Conservation (phyloP, 1,139 yeast species). For the Yamadazyma kanchanaburiensis region DNA sequence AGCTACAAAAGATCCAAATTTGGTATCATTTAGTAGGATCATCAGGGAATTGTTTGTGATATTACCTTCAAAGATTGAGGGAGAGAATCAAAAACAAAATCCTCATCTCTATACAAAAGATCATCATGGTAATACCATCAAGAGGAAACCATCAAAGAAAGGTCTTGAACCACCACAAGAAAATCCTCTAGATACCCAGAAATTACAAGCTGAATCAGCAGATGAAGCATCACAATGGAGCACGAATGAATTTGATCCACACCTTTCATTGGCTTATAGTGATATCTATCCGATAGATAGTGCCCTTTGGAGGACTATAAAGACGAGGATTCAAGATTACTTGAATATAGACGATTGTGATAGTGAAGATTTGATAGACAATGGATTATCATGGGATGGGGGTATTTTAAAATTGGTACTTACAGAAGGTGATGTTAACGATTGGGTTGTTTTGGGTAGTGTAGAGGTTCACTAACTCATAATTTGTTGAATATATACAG, state of each 20-base stretch:
- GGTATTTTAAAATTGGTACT: slow-evolving; percentile 68
- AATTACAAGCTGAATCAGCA: slow-evolving; percentile 28
- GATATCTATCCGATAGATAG: slow-evolving; percentile 65
- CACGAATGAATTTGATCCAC: slow-evolving; percentile 61
- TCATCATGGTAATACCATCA: slow-evolving; percentile 28
- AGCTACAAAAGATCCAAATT: slow-evolving; percentile 51
- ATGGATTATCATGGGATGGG: slow-evolving; percentile 55
- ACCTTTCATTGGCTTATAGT: slow-evolving; percentile 69
- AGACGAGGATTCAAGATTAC: slow-evolving; percentile 67
- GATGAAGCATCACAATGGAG: slow-evolving; percentile 54
- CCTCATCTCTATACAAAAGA: slow-evolving; percentile 41
- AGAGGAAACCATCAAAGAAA: slow-evolving; percentile 24
- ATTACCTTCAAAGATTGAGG: slow-evolving; percentile 35
- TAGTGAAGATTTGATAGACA: slow-evolving; percentile 30
- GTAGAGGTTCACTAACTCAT: slow-evolving; percentile 34
- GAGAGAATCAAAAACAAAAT: slow-evolving; percentile 32
- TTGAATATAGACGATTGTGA: slow-evolving; percentile 52
- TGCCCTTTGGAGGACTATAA: slow-evolving; percentile 65
- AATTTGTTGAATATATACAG: too few species aligned
- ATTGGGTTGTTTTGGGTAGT: slow-evolving; percentile 69
- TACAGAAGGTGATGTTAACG: slow-evolving; percentile 72
- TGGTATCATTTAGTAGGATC: slow-evolving; percentile 64
- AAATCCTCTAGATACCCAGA: slow-evolving; percentile 21
- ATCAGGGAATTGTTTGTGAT: slow-evolving; percentile 68
- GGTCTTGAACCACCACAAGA: slow-evolving; percentile 9